phyloP scores from a whole-genome alignment of 371 early-diverging fungal genomes.

The Mortierella sp. region DNA sequence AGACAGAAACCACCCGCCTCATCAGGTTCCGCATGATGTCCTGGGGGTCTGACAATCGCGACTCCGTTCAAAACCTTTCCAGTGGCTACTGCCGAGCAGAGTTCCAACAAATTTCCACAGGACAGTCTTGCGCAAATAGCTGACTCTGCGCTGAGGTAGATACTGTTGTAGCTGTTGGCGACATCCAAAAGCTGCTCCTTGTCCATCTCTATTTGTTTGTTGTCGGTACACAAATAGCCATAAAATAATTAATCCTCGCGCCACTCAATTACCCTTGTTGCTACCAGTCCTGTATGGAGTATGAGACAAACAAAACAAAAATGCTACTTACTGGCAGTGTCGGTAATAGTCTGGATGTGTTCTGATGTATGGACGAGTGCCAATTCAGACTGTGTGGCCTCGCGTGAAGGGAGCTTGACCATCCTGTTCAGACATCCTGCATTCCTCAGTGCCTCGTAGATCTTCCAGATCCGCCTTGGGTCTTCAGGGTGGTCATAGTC shows the following conservation, averaged over 20 bases:
- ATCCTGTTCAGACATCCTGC: conserved; percentile 67
- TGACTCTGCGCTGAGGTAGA: conserved; percentile 79
- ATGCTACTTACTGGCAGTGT: conserved; percentile 57
- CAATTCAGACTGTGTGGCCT: conserved; percentile 70
- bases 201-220: conserved; percentile 35
- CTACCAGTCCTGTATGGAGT: not conserved
- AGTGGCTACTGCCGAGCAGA: conserved; percentile 75
- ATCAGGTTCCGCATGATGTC: conserved; percentile 90
- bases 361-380: conserved; percentile 69
- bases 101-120: conserved; percentile 83
- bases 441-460: conserved; percentile 68
- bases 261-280: too few relatives aligned
- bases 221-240: not conserved
- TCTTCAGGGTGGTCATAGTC: conserved; percentile 79
- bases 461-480: conserved; percentile 76
- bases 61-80: conserved; percentile 82
- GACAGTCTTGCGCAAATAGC: conserved; percentile 73
- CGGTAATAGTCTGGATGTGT: conserved; percentile 60
- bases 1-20: conserved; percentile 90
- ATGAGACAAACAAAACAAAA: not conserved
- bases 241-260: too few relatives aligned
- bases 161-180: conserved; percentile 69
- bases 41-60: conserved; percentile 90
- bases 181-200: conserved; percentile 45
- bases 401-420: conserved; percentile 62